Evolutionary conservation across 2,329 filamentous ascomycete species (phyloP), one percentile per base, ranked within the genome.

Genomic region (Alternaria triticimaculans): DNA sequence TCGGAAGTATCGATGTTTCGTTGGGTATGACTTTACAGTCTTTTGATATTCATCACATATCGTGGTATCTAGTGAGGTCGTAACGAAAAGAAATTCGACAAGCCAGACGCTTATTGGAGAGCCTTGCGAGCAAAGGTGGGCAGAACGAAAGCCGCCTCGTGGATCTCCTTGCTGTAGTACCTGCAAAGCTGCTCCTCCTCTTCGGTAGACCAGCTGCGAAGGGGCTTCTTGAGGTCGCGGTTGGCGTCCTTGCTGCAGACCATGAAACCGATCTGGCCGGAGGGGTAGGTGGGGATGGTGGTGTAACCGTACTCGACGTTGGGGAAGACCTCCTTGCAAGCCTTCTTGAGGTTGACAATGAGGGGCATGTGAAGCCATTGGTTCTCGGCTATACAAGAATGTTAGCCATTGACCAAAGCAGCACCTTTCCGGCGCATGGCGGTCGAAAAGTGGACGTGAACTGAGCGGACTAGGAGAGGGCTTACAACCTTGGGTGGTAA

Each of bases 401-500:
- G 71, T 80, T 69, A 80, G 74, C 72, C 62, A 26, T 25, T 55
- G 58, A 61, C 59, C 65, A 14, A 48, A 26, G 23, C 63, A 64
- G 65, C 66, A 66, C 69, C 66, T 50, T 26, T 60, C 50, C 41
- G 65, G 69, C 63, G 63, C 66, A 64, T 70, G 57, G 54, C 37
- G 57, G 62, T 54, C 33, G 55, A 56, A 70, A 62, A 58, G 59
- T 66, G 67, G 61, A 64, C 54, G 28, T 58, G 51, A 64, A 72
- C 63, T 68, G 41, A 41, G 71, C 15, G 70, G 72, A 61, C 62
- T 74, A 83, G 82, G 83, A 83, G 87, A 88, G 90, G 90, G 89
- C 93, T 88, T 94, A 97, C 93, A 97, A 99, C 96, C 96, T 97
- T 99, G 96, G 81, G 96, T 99, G 84, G 94, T 95, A 85, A 99